Base-by-base conservation (phyloP, 2,329 filamentous ascomycete species). In the Ceratocystis alfenasii region DNA sequence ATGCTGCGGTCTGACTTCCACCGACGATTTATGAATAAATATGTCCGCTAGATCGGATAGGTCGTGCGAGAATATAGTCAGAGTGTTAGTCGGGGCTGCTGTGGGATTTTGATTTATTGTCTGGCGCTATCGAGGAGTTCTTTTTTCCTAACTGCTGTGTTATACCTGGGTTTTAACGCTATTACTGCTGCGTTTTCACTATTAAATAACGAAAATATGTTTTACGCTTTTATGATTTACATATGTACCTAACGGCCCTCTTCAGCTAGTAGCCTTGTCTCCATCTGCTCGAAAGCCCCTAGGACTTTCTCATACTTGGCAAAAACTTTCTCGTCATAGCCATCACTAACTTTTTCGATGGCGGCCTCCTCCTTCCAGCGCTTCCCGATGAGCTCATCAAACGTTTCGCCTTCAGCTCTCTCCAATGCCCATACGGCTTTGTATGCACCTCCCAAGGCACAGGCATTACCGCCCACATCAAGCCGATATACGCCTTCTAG, bases 1-100 rank as follows among this genome's bases (percentile, higher is more conserved):
- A 80, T 96, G 72, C 78, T 97, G 69, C 86, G 93, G 69, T 96
- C 91, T 36, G 94, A 99, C 76, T 99, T 99, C 76, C 94, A 99
- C 79, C 94, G 92, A 77, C 87, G 91, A 69, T 99, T 99, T 76
- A 99, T 99, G 94, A 80, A 76, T 76, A 85, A 84, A 72, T 85
- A 85, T 70, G 82, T 85, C 69, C 77, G 82, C 74, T 85, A 76
- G 70, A 70, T 53, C 10, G 36, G 10, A 41, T 41, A 41, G 10
- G 12, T 36, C 8, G 33, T 10, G 33, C n/a, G 46, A 25, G 46
- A 22, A 50, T 10, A 25, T 25, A 25, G 22, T 1, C 48, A 15
- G 25, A 10, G 15, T 5, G 28, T 17, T n/a, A 8, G 28, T 2
- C 17, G 55, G 28, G 15, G 12, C 33, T 33, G 55, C 28, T 50